Evolutionary conservation across 2,329 filamentous ascomycete genomes (phyloP), one percentile per base, ranked within the genome.

Genomic region (Zymoseptoria ardabiliae): DNA sequence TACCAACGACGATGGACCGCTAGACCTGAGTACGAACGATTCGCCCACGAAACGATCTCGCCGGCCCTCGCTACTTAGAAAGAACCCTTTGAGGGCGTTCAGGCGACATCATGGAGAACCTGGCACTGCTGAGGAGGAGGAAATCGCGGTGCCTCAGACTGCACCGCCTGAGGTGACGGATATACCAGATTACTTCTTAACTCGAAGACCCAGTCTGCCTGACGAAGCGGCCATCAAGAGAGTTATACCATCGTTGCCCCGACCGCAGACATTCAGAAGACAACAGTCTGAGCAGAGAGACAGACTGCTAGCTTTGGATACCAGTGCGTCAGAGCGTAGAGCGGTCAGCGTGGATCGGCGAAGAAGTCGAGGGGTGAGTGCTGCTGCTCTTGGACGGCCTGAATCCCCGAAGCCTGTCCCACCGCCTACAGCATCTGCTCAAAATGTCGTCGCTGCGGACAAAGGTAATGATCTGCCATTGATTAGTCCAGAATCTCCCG

Each of bases 231-330:
- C 49, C 65, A 67, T 55, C 66, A 74, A 54, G 67, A 62, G 66
- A 50, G 71, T 71, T 13, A 85, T 92, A 17, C 88, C 91, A 19
- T 87, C 88, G 17, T 77, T 96, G 45, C 90, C 91, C 48, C 84
- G 90, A 54, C 79, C 86, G 4, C 84, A 87, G 67, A 95, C 90
- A 0, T 91, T 95, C 75, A 88, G 86, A 74, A 84, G 91, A 68
- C 90, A 93, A 73, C 83, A 89, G 71, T 93, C 90, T 25, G 92
- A 96, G 74, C 82, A 84, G 63, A 83, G 91, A 66, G 85, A 89
- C 66, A 87, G 85, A 68, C 79, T 96, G 57, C 79, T 87, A 60
- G 85, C 89, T 51, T 79, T 85, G 50, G 78, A 86, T 53, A 81
- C 83, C 5, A 82, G 85, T 30, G 75, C 80, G 23, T 82, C 82